Conservation (phyloP, 495 filamentous ascomycete genomes). For the Penicillium ochrochloron region DNA sequence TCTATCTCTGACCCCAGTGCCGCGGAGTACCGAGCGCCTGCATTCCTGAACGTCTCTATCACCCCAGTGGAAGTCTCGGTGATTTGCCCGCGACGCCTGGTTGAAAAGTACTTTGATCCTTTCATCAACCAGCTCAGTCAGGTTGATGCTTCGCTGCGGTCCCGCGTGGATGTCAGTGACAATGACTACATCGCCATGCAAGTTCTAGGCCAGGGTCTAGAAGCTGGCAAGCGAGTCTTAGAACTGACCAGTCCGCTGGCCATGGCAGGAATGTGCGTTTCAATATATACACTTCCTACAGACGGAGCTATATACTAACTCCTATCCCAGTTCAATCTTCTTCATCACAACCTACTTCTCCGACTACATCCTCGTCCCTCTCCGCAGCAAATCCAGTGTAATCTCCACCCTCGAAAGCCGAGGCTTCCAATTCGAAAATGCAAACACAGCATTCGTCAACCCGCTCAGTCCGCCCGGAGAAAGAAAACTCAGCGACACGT, state of each 20-base stretch:
- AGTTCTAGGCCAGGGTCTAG: slow-evolving; percentile 84
- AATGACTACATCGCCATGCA: slow-evolving; percentile 89
- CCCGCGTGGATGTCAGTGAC: slow-evolving; percentile 70
- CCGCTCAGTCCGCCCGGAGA: slow-evolving; percentile 37
- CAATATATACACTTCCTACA: background rate
- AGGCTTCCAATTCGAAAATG: slow-evolving; percentile 83
- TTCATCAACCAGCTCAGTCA: slow-evolving; percentile 56
- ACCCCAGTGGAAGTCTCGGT: slow-evolving; percentile 93
- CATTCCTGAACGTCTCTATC: slow-evolving; percentile 91
- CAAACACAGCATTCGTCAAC: slow-evolving; percentile 67
- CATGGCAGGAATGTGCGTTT: slow-evolving; percentile 80
- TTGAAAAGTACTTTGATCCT: slow-evolving; percentile 73
- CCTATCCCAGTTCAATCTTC: slow-evolving; percentile 73
- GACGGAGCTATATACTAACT: slow-evolving; percentile 10
- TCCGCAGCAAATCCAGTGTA: slow-evolving; percentile 70
- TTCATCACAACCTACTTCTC: slow-evolving; percentile 99
- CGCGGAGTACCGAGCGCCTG: slow-evolving; percentile 56
- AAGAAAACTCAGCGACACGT: slow-evolving; percentile 35
- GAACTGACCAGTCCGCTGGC: slow-evolving; percentile 91
- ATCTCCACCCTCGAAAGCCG: slow-evolving; percentile 75
- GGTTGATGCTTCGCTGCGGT: slow-evolving; percentile 38
- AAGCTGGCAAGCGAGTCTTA: slow-evolving; percentile 91
- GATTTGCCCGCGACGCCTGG: slow-evolving; percentile 77
- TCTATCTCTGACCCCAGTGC: slow-evolving; percentile 37
- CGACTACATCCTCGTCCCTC: slow-evolving; percentile 93